Evolutionary conservation across 306 rosid species (phyloP), one percentile per base, ranked within the genome.

Genomic region (Cucurbita maxima): DNA sequence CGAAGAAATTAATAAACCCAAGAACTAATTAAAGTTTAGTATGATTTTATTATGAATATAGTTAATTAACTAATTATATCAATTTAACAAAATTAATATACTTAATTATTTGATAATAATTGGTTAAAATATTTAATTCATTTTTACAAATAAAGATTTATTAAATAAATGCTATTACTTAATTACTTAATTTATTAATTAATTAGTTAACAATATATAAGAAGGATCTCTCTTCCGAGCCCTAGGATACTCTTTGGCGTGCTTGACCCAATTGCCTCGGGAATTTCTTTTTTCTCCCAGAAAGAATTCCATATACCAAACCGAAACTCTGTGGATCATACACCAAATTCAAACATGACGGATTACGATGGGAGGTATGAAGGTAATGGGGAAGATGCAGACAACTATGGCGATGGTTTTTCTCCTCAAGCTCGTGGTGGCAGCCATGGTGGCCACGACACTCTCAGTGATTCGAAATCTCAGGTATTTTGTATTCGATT

Each of bases 311-410:
- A 70, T 9, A 25, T 30, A 16, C 59, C 45, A 8, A 6, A 51
- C 16, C 2, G 1, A 34, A 50, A 70, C 36, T 34, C 25, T 0
- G 22, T 14, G 59, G 59, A 69, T 70, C 45, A 2, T 30, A 45
- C 34, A 30, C 14, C 22, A 7, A 36, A 19, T 60, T 60, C 5
- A 5, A 57, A 76, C 37, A 94, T 94, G 99, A 75, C 89, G 9
- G 99, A 94, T 34, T 86, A 85, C 92, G 91, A 87, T 41, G 96
- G 81, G 55, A 83, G 89, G 79, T 89, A 86, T 85, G 92, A 87
- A 75, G 89, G 83, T 0, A 87, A 91, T 76, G 92, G 90, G 40
- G 92, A 83, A 45, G 88, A 82, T 34, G 79, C 72, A 12, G 89
- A 85, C n/a, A 74, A 69, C 72, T 79, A 80, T 59, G 88, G 71